Evolutionary conservation across 2,329 filamentous ascomycete species (phyloP), one percentile per base, ranked within the genome.

Genomic region (Arthroderma uncinatum): DNA sequence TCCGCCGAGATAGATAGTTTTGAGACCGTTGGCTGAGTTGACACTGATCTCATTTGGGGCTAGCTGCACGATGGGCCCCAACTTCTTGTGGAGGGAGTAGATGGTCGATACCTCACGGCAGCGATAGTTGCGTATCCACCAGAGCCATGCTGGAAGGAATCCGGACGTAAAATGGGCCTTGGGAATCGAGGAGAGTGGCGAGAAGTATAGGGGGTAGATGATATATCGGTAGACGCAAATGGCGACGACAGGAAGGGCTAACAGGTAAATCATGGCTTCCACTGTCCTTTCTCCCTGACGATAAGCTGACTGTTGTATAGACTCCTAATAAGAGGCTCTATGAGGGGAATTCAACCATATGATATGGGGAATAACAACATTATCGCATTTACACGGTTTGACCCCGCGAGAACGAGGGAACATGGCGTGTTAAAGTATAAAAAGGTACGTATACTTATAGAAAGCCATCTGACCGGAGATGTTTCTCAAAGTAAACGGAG

Each of bases 91-190:
- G 4, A 80, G 80, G 1, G 67, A 72, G 57, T 81, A 76, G 10
- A 88, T 74, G 0, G 77, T 78, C 9, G 74, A 71, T 61, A 86
- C 86, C 65, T 87, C 47, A 14, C 83, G 10, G 71, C 67, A 52
- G 72, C 70, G 5, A 9, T 68, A 72, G 64, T 79, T 84, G 19
- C 86, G 79, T 30, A 78, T 78, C 66, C 75, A 81, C 2, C 85
- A 74, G 58, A 90, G 87, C 85, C 86, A 90, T 10, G 78, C 64
- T 1, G 82, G 74, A 0, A 82, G 83, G 58, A 87, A 68, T 1
- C 81, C 77, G 1, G 79, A 77, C 2, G 82, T 79, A 75, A 83
- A 86, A 68, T 91, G 86, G 0, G 85, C 85, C 59, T 78, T 79
- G 4, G 86, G 86, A 28, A 90, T 77, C 53, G 75, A 79, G 16